phyloP scores from a whole-genome alignment of 306 rosid species.

The Citrullus mucosospermus region DNA sequence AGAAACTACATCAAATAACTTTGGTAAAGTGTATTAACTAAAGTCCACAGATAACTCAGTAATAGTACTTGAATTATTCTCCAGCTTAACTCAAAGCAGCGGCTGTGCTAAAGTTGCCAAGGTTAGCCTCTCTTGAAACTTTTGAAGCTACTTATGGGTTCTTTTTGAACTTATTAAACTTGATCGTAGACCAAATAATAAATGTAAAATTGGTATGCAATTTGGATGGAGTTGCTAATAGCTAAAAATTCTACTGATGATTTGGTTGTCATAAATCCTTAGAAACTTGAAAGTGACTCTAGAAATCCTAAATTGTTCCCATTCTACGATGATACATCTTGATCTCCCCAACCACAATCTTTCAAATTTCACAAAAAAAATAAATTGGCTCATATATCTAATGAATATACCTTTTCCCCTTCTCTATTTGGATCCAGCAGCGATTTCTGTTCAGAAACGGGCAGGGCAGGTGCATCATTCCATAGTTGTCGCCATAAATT shows the following conservation, averaged over 20 bases:
- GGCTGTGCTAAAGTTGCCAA: background rate
- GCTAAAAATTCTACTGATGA: background rate
- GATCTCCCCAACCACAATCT: background rate
- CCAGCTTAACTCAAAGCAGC: background rate
- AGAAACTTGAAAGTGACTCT: background rate
- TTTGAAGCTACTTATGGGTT: background rate
- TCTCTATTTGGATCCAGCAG: conserved; percentile 89
- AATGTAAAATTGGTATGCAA: background rate
- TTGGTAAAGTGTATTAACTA: background rate
- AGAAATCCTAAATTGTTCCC: background rate
- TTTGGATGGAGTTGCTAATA: background rate
- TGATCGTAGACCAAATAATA: background rate
- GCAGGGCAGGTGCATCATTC: conserved; percentile 54
- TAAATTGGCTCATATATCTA: background rate
- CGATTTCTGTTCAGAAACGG: conserved; percentile 84
- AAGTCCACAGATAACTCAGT: background rate
- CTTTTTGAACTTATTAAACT: background rate
- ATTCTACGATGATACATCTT: background rate
- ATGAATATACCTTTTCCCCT: conserved; percentile 70
- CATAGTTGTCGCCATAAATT: conserved; percentile 84
- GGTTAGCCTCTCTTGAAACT: background rate
- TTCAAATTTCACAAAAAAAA: background rate
- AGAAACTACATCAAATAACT: background rate
- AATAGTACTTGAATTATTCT: background rate
- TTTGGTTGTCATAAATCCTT: background rate